Conservation (phyloP, 2,329 filamentous ascomycete genomes). For the Neofusicoccum ribis region DNA sequence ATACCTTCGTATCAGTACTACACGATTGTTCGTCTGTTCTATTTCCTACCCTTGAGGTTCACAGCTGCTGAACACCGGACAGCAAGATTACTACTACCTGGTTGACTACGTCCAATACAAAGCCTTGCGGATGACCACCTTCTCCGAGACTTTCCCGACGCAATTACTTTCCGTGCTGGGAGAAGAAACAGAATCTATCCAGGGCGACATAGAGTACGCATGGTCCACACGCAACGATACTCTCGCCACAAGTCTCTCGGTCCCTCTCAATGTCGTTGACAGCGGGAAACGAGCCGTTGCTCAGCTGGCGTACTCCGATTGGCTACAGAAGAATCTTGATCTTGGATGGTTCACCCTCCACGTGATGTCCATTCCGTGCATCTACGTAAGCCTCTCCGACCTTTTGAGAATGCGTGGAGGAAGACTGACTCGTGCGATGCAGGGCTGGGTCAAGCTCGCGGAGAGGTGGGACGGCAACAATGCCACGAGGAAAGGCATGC, state of each 20-base stretch:
- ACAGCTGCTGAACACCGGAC: background rate
- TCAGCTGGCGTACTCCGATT: background rate
- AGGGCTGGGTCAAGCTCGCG: background rate
- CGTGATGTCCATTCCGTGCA: background rate
- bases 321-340: background rate
- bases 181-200: background rate
- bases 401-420: too few species aligned
- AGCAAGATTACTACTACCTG: constrained; percentile 2
- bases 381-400: background rate
- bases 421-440: background rate
- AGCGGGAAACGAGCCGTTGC: background rate
- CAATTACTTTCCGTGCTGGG: background rate
- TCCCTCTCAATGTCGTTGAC: background rate
- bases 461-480: background rate
- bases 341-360: constrained; percentile 3
- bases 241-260: background rate
- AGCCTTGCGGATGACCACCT: constrained; percentile 1
- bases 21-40: background rate
- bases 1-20: background rate
- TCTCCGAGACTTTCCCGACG: background rate
- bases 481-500: background rate
- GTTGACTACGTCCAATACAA: constrained; percentile 2
- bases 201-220: background rate
- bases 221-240: background rate
- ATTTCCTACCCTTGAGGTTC: background rate